Conservation (phyloP, 345 rosid genomes). For the Microcos paniculata region DNA sequence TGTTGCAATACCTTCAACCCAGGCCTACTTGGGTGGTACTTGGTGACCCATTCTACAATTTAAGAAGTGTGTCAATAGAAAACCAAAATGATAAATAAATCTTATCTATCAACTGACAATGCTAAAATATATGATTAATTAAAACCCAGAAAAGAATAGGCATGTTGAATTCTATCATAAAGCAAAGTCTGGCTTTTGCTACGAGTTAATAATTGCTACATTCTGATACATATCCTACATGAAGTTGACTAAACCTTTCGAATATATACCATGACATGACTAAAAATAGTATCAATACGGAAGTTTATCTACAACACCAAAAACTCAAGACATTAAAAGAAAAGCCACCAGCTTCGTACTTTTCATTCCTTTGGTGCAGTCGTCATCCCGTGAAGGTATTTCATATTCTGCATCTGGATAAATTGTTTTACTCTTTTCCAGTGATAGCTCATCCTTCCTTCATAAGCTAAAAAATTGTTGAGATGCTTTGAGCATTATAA, state of each 20-base stretch:
- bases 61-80: slow-evolving; percentile 15
- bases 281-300: neutral
- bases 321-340: neutral
- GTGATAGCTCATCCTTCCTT: slow-evolving; percentile 6
- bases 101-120: neutral
- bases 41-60: slow-evolving; percentile 71
- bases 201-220: neutral
- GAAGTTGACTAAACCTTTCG: neutral
- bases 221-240: neutral
- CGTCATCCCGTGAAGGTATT: slow-evolving; percentile 77
- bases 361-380: slow-evolving; percentile 69
- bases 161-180: neutral
- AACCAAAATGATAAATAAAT: neutral
- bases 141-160: neutral
- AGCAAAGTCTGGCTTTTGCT: neutral
- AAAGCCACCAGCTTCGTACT: slow-evolving; percentile 37
- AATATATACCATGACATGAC: neutral
- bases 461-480: too few species aligned
- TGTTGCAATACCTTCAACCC: slow-evolving; percentile 73
- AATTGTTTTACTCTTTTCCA: slow-evolving; percentile 25
- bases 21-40: slow-evolving; percentile 71
- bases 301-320: neutral
- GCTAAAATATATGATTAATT: neutral
- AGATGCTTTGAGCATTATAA: too few species aligned
- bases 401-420: slow-evolving; percentile 45